phyloP scores from a whole-genome alignment of 23 red algal species.

The Cyanidiococcus yangmingshanensis region DNA sequence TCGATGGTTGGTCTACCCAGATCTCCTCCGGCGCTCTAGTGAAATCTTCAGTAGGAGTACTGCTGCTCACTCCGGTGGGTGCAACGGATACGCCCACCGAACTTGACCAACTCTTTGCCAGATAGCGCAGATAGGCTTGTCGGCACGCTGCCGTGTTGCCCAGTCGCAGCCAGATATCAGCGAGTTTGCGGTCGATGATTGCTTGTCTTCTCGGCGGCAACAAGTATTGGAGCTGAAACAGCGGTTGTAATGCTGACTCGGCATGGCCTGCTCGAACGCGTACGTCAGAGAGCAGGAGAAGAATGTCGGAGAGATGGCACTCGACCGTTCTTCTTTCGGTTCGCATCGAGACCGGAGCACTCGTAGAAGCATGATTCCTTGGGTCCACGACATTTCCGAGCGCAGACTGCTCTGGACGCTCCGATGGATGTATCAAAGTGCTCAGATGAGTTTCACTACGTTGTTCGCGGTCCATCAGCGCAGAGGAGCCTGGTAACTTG shows the following conservation, averaged over 20 bases:
- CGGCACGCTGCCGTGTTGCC: neutral
- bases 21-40: neutral
- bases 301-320: neutral
- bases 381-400: neutral
- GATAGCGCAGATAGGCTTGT: neutral
- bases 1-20: neutral
- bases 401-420: no score
- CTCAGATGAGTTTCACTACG: neutral
- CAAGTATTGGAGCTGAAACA: neutral
- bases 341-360: neutral
- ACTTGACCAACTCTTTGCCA: neutral
- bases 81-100: neutral
- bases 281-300: neutral
- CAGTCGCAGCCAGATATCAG: slow-evolving; percentile 16
- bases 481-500: neutral
- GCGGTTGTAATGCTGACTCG: neutral
- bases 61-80: neutral
- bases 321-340: neutral
- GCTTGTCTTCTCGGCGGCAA: neutral
- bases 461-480: neutral
- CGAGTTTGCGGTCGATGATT: slow-evolving; percentile 10
- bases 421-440: neutral
- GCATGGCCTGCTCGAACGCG: neutral
- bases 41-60: no score
- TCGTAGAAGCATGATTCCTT: neutral